phyloP scores from a whole-genome alignment of 2,329 filamentous ascomycete genomes.

The Aspergillus eucalypticola region DNA sequence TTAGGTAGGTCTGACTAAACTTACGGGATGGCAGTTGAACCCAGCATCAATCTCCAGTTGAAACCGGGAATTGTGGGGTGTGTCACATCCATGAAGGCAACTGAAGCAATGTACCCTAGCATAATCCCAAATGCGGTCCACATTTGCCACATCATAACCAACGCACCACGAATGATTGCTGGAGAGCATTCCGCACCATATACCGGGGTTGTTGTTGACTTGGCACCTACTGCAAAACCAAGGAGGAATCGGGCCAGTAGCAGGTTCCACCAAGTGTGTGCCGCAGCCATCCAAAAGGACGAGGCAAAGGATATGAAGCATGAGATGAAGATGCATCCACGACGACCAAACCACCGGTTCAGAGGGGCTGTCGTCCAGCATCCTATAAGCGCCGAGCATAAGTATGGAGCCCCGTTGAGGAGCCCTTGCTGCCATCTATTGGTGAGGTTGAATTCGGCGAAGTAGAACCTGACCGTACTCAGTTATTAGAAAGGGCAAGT shows the following conservation, averaged over 20 bases:
- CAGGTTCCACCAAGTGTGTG: constrained; percentile 70
- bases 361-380: background rate
- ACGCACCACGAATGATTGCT: constrained; percentile 66
- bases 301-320: constrained; percentile 66
- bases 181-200: constrained; percentile 71
- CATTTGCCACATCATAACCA: constrained; percentile 81
- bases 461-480: background rate
- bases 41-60: constrained; percentile 70
- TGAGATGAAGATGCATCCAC: constrained; percentile 73
- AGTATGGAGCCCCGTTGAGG: background rate
- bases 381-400: background rate
- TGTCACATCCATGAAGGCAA: constrained; percentile 62
- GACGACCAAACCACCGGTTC: constrained; percentile 46
- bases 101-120: constrained; percentile 60
- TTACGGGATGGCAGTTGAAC: constrained; percentile 61
- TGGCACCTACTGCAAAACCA: constrained; percentile 58
- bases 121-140: constrained; percentile 53
- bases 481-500: background rate
- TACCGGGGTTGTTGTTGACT: background rate
- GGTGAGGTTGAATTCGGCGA: background rate
- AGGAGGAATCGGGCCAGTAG: constrained; percentile 70
- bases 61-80: constrained; percentile 55
- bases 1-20: background rate
- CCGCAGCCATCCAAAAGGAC: constrained; percentile 61
- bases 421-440: background rate